Base-by-base conservation (phyloP, 306 rosid genomes). In the Nissolia schottii region DNA sequence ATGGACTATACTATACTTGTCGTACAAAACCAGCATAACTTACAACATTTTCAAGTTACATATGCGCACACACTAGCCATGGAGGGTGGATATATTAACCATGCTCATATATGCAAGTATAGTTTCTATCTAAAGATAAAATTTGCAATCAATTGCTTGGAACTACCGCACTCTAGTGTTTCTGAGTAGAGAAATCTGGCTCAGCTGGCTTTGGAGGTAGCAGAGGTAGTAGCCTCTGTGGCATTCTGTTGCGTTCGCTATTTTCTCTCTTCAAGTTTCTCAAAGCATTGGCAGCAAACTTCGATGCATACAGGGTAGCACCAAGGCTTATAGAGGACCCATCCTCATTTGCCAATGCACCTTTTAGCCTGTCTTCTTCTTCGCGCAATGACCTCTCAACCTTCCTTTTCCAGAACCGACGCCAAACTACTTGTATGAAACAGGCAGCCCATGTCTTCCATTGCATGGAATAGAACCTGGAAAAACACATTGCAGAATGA, bases 391-490 rank as follows among this genome's bases (percentile, higher is more conserved):
- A 70, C 69, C 74, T 85, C 63, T 83, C 86, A 20, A 34, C 74
- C 83, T 89, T 89, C 79, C 67, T 85, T 77, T 80, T 87, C 41
- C 75, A 55, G 63, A 80, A 76, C 4, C 86, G 62, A 4, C 86
- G 90, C 97, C 97, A 92, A 27, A 89, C 90, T 61, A 57, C 87
- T 86, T 92, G 96, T 80, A 92, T 83, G 64, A 73, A 84, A 69
- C 79, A 53, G 6, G 90, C 85, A 13, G 77, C 88, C 97, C 97
- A 89, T 64, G 88, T 87, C 65, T 79, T 86, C 97, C 97, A 92
- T 70, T 86, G 96, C 64, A 67, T 61, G 25, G 86, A 82, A 74
- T 74, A 82, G 59, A 46, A 74, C 67, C 86, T 82, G 54, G 4
- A 54, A 6, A 56, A 19, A 69, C 20, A 65, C 23, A 70, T 38